Evolutionary conservation across 2,329 filamentous ascomycete genomes (phyloP).

Genomic region (Neonectria neomacrospora): DNA sequence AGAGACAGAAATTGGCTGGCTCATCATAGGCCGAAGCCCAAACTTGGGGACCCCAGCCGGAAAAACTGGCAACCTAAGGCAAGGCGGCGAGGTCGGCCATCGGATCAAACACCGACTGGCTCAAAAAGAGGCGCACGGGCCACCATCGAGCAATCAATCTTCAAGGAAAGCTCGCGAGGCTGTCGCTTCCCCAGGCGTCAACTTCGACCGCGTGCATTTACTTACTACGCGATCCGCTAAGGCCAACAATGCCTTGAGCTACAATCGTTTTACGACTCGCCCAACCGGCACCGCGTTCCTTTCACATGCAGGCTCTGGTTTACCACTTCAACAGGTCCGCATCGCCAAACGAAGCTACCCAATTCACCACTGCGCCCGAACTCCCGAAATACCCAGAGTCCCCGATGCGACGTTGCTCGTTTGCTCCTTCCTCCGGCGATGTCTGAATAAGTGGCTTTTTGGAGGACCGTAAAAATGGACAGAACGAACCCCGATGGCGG

Average conservation of each 20-base stretch:
- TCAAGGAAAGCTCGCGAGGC: slow-evolving; percentile 42
- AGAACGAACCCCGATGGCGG: slow-evolving; percentile 46
- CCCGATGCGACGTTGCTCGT: slow-evolving; percentile 44
- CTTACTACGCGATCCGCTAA: slow-evolving; percentile 19
- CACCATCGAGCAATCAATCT: slow-evolving; percentile 32
- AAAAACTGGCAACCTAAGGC: slow-evolving; percentile 46
- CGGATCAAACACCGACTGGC: slow-evolving; percentile 46
- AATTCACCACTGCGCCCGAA: slow-evolving; percentile 21
- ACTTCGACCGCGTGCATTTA: slow-evolving; percentile 33
- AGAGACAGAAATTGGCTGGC: slow-evolving; percentile 43
- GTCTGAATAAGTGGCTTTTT: slow-evolving; percentile 45
- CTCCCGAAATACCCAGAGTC: slow-evolving; percentile 27
- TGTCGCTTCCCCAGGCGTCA: slow-evolving; percentile 39
- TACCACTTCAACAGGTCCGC: slow-evolving; percentile 17
- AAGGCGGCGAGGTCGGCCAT: slow-evolving; percentile 31
- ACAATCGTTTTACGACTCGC: slow-evolving; percentile 30
- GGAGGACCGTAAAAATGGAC: slow-evolving; percentile 46
- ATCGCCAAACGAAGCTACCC: slow-evolving; percentile 19
- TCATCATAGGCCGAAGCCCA: slow-evolving; percentile 37
- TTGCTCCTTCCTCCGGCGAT: slow-evolving; percentile 46
- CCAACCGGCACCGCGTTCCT: slow-evolving; percentile 6
- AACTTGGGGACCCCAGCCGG: slow-evolving; percentile 36
- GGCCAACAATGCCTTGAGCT: slow-evolving; percentile 40
- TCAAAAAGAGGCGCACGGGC: slow-evolving; percentile 33
- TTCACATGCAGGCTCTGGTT: slow-evolving; percentile 3